Evolutionary conservation across 345 rosid genomes (phyloP).

Genomic region (Citrus australasica): DNA sequence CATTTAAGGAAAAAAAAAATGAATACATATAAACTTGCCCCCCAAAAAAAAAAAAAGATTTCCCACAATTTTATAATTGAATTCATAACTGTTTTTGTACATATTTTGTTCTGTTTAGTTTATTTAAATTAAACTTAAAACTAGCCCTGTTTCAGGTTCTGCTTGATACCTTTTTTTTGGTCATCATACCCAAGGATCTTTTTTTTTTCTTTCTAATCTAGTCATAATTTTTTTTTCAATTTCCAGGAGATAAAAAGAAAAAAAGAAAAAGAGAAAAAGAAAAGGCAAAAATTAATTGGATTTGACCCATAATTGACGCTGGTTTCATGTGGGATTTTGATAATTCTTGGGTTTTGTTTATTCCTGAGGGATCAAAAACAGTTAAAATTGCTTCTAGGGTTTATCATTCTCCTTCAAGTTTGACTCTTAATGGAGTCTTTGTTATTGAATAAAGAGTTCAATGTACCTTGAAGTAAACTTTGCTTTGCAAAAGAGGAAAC

Average conservation of each 20-base stretch:
- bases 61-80: too few relatives aligned
- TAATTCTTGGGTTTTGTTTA: not conserved
- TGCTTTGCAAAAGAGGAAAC: not conserved
- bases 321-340: not conserved
- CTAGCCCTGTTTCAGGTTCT: not conserved
- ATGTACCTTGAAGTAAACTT: not conserved
- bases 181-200: not conserved
- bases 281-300: not conserved
- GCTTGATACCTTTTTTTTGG: not conserved
- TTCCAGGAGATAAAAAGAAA: not conserved
- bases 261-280: not conserved
- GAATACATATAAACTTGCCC: not conserved
- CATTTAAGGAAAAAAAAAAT: too few relatives aligned
- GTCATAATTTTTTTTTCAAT: not conserved
- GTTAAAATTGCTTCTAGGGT: not conserved
- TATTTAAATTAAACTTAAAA: too few relatives aligned
- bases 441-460: not conserved
- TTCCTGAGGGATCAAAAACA: not conserved
- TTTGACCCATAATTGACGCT: not conserved
- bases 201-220: not conserved
- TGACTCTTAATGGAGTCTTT: not conserved
- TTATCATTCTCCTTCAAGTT: not conserved
- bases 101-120: not conserved
- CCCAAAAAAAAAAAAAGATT: too few relatives aligned
- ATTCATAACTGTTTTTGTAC: too few relatives aligned